These are phyloP conservation scores for Phycomyces nitens DNA, from an alignment of 192 early-diverging fungal species.

Conservation along the genomic window DNA sequence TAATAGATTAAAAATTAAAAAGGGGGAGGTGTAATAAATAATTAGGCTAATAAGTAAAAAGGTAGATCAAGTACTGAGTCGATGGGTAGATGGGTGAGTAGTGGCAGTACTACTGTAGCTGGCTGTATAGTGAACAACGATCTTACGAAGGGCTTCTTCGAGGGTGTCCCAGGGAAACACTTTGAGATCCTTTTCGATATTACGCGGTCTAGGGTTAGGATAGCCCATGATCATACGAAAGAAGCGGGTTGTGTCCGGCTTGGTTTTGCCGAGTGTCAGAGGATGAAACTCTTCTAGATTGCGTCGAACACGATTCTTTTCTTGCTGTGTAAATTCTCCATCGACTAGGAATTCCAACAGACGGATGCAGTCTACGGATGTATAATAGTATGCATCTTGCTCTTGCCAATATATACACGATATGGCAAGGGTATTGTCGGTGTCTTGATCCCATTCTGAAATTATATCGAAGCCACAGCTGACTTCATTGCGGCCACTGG, in stretches of 20 bases:
- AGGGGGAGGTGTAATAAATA: no score
- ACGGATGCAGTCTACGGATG: conserved; percentile 73
- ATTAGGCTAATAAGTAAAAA: no score
- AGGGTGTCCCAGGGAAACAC: conserved; percentile 74
- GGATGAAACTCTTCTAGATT: conserved; percentile 80
- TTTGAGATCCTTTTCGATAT: conserved; percentile 86
- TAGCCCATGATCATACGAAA: conserved; percentile 79
- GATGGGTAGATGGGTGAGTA: no score
- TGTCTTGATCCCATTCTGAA: conserved; percentile 33
- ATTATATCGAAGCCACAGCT: conserved; percentile 62
- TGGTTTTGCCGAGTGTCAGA: conserved; percentile 69
- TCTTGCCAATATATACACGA: conserved; percentile 80
- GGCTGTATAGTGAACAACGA: conserved; percentile 68
- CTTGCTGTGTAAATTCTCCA: conserved; percentile 69
- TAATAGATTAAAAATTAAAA: no score
- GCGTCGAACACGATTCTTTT: conserved; percentile 83
- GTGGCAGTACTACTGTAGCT: conserved; percentile 45
- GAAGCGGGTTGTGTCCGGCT: conserved; percentile 63
- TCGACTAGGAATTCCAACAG: conserved; percentile 68
- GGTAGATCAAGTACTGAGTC: no score
- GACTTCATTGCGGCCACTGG: conserved; percentile 61
- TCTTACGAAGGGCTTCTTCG: conserved; percentile 66
- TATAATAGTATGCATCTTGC: conserved; percentile 66
- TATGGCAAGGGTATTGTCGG: conserved; percentile 61
- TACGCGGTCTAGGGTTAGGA: conserved; percentile 75